Conservation (phyloP, 2,329 filamentous ascomycete species). For the Cytospora paraplurivora region DNA sequence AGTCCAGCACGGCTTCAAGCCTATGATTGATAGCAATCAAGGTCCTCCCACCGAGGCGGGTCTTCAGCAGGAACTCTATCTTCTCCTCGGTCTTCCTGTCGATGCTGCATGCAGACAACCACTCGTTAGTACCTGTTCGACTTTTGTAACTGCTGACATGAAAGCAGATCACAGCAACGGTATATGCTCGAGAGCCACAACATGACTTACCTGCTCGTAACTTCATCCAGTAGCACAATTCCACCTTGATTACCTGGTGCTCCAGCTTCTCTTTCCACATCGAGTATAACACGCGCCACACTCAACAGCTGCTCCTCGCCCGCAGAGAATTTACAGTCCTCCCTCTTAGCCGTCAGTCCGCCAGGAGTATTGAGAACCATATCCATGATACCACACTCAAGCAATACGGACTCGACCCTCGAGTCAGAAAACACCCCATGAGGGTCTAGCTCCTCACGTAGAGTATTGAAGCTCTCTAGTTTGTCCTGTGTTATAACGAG, state of each 20-base stretch:
- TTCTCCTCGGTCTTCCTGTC: not conserved
- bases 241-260: conserved; percentile 44
- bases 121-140: not conserved
- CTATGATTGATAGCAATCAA: conserved; percentile 6
- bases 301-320: conserved; percentile 47
- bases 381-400: conserved; percentile 45
- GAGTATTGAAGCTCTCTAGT: conserved; percentile 31
- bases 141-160: not conserved
- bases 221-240: conserved; percentile 60
- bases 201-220: conserved; percentile 13
- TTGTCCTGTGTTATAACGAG: conserved; percentile 68
- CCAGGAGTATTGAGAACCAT: conserved; percentile 38
- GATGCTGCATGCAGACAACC: not conserved
- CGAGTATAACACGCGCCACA: conserved; percentile 58
- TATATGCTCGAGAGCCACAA: not conserved
- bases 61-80: not conserved
- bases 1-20: not conserved
- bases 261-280: conserved; percentile 59
- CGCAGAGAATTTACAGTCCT: conserved; percentile 38
- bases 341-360: conserved; percentile 36
- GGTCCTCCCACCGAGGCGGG: not conserved
- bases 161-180: not conserved
- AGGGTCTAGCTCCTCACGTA: conserved; percentile 5
- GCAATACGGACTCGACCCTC: conserved; percentile 41
- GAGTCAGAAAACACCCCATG: conserved; percentile 35